A percentile compares a stretch with the other conserved stretches of the same genome.
These are phyloP conservation scores for Esteya vermicola DNA, from an alignment of 2,329 filamentous ascomycete genomes.

Conservation along the genomic window DNA sequence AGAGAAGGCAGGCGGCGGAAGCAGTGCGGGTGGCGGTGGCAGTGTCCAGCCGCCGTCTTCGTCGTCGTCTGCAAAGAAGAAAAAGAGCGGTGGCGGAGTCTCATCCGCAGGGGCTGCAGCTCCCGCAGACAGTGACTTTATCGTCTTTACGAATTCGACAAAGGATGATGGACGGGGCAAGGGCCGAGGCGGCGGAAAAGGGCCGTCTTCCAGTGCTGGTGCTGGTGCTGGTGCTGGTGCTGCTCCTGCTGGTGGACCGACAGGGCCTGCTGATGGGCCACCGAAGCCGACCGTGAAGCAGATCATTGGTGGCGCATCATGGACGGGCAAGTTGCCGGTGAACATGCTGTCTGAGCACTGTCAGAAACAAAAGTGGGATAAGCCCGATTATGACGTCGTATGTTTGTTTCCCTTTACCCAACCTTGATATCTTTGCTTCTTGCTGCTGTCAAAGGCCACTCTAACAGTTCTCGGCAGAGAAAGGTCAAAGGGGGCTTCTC, in stretches of 20 bases:
- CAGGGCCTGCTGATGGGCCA: conserved; percentile 15
- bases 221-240: not conserved
- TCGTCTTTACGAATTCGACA: conserved; percentile 43
- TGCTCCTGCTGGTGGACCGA: not conserved
- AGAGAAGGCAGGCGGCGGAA: not conserved
- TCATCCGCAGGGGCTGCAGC: conserved; percentile 13
- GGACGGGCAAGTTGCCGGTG: conserved; percentile 93
- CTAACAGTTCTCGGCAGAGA: too few species aligned
- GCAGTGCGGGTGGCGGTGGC: not conserved
- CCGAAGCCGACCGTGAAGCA: conserved; percentile 56
- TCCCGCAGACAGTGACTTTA: conserved; percentile 34
- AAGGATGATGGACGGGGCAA: conserved; percentile 32
- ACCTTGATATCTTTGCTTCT: not conserved
- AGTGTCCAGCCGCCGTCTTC: too few species aligned
- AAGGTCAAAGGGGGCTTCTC: conserved; percentile 63
- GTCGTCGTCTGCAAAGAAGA: conserved; percentile 4
- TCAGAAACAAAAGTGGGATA: conserved; percentile 91
- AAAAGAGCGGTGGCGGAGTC: conserved; percentile 2
- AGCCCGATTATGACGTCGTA: conserved; percentile 79
- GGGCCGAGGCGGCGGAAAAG: conserved; percentile 2
- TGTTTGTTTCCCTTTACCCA: conserved; percentile 9
- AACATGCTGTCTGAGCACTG: conserved; percentile 90
- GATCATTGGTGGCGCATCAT: conserved; percentile 84
- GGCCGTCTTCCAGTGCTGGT: not conserved
- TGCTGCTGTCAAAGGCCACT: not conserved